These are phyloP conservation scores for Mycotypha africana DNA, from an alignment of 371 early-diverging fungal species.

Conservation along the genomic window DNA sequence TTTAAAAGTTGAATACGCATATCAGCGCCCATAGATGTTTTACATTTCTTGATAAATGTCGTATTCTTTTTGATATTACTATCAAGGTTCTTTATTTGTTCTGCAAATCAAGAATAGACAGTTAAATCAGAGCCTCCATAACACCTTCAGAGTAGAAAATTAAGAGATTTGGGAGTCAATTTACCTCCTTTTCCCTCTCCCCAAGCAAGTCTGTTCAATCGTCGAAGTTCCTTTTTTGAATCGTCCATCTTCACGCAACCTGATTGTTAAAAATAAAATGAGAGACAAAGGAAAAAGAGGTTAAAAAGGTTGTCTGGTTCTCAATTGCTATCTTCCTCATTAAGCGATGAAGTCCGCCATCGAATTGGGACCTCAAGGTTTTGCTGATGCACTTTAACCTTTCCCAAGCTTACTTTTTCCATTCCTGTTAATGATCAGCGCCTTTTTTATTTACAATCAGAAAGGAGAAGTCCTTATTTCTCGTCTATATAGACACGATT, in stretches of 20 bases:
- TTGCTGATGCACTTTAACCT: no score
- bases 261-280: no score
- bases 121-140: no score
- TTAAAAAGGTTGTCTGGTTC: no score
- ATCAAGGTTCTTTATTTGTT: slow-evolving; percentile 66
- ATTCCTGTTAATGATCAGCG: slow-evolving; percentile 64
- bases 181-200: slow-evolving; percentile 32
- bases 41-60: slow-evolving; percentile 91
- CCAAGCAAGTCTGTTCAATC: slow-evolving; percentile 30
- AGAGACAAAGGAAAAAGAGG: no score
- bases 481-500: slow-evolving; percentile 88
- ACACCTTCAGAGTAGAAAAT: no score
- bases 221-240: slow-evolving; percentile 18
- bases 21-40: slow-evolving; percentile 76
- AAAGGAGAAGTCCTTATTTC: slow-evolving; percentile 98
- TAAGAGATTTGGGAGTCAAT: neutral
- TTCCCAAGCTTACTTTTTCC: no score
- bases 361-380: no score
- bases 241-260: slow-evolving; percentile 16
- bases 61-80: slow-evolving; percentile 96
- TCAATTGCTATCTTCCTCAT: no score
- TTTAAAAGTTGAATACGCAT: slow-evolving; percentile 63
- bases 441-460: slow-evolving; percentile 91
- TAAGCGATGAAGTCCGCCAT: no score
- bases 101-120: slow-evolving; percentile 3